Conservation (phyloP, 2,329 filamentous ascomycete species). For the Aspergillus fijiensis region DNA sequence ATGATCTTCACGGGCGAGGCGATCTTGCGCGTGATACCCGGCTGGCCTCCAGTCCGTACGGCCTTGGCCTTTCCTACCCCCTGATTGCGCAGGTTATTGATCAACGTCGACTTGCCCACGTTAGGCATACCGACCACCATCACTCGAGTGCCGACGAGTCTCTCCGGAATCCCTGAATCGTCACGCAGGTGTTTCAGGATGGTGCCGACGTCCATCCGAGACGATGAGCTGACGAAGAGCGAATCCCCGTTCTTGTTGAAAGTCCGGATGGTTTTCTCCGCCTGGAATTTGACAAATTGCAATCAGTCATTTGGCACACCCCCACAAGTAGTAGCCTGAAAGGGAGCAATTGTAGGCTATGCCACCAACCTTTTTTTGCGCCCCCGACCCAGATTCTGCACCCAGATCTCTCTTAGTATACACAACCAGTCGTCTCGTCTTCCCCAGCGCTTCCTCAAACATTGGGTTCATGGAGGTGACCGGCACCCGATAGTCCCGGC, state of each 20-base stretch:
- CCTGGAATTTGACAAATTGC: constrained; percentile 19
- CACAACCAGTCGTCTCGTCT: constrained; percentile 73
- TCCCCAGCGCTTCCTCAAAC: constrained; percentile 75
- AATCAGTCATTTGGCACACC: background rate
- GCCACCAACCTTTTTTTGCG: constrained; percentile 41
- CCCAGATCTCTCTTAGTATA: constrained; percentile 89
- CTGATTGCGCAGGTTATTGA: constrained; percentile 75
- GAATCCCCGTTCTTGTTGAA: constrained; percentile 35
- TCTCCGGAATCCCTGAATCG: constrained; percentile 33
- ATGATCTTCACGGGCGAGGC: constrained; percentile 79
- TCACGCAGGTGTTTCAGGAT: constrained; percentile 35
- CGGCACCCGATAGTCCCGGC: constrained; percentile 87
- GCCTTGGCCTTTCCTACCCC: constrained; percentile 69
- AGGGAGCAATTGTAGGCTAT: background rate
- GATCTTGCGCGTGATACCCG: constrained; percentile 86
- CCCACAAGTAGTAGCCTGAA: too few species aligned
- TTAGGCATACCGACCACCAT: constrained; percentile 98
- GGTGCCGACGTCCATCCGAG: constrained; percentile 30
- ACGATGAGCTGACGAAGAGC: constrained; percentile 38
- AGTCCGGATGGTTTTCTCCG: constrained; percentile 34
- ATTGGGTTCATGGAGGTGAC: constrained; percentile 86
- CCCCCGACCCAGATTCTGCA: constrained; percentile 40
- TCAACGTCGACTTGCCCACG: constrained; percentile 90
- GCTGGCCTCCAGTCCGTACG: constrained; percentile 78
- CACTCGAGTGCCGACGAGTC: constrained; percentile 77